These are phyloP conservation scores for Suhomyces guaymorum DNA, from an alignment of 1,139 yeast species.

Conservation along the genomic window DNA sequence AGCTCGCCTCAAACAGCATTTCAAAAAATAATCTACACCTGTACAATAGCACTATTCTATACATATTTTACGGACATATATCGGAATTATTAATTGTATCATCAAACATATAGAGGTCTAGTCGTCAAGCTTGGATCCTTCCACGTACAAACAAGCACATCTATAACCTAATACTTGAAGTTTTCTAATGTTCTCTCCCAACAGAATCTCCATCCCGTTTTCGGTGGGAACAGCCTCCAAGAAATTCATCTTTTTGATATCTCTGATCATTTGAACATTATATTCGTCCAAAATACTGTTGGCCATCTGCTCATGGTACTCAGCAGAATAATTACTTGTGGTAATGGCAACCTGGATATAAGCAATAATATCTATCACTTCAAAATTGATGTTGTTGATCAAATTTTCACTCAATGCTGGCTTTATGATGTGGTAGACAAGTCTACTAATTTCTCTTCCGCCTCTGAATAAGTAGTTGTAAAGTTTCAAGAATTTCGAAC, in stretches of 20 bases:
- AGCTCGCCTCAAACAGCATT: conserved; percentile 7
- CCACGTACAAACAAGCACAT: conserved; percentile 41
- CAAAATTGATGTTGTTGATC: conserved; percentile 31
- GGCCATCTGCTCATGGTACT: conserved; percentile 15
- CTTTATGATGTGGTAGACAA: conserved; percentile 47
- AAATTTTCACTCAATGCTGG: conserved; percentile 41
- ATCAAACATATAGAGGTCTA: not conserved
- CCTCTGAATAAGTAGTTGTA: conserved; percentile 43
- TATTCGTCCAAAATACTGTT: conserved; percentile 17
- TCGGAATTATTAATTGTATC: too few species aligned
- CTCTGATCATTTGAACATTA: conserved; percentile 18
- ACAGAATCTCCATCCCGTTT: conserved; percentile 11
- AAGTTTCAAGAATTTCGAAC: conserved; percentile 53
- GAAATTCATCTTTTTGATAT: conserved; percentile 13
- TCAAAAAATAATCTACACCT: conserved; percentile 8
- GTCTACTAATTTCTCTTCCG: conserved; percentile 40
- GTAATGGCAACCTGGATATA: conserved; percentile 29
- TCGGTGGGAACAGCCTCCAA: conserved; percentile 8
- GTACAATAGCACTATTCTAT: too few species aligned
- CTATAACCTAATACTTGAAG: conserved; percentile 42
- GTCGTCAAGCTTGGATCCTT: too few species aligned
- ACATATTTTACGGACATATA: too few species aligned
- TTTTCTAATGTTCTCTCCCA: conserved; percentile 22
- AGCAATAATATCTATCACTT: conserved; percentile 31
- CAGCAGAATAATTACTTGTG: conserved; percentile 20